phyloP scores from a whole-genome alignment of 139 green algal species.

The Chlorella sp. region DNA sequence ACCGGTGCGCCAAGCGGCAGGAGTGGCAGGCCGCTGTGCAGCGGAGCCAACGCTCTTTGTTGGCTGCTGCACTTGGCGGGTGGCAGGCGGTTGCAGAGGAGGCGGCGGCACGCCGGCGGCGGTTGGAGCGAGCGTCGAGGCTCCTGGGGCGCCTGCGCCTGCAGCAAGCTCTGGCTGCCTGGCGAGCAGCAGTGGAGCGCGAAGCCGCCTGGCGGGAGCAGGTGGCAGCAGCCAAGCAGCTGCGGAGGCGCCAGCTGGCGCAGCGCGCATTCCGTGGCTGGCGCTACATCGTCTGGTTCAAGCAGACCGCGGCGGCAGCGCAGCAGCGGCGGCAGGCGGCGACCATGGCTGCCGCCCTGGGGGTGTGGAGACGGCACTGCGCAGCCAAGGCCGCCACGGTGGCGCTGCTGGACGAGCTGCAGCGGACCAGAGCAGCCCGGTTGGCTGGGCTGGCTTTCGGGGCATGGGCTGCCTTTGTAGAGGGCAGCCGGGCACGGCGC shows the following conservation, averaged over 20 bases:
- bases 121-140: neutral
- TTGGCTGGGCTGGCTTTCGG: neutral
- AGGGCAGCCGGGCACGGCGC: slow-evolving; percentile 11
- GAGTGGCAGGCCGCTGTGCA: neutral
- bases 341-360: neutral
- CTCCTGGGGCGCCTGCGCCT: slow-evolving; percentile 12
- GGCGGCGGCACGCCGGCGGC: neutral
- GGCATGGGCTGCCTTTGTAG: slow-evolving; percentile 18
- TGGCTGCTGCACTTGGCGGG: neutral
- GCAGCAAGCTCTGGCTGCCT: slow-evolving; percentile 12
- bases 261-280: slow-evolving; percentile 5
- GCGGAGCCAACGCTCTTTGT: neutral
- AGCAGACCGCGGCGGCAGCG: neutral
- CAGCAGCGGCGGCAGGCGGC: neutral
- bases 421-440: neutral
- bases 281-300: slow-evolving; percentile 19
- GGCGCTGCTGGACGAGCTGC: neutral
- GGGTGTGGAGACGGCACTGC: neutral
- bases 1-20: neutral
- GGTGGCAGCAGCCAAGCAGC: neutral
- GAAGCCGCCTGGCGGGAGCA: neutral
- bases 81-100: slow-evolving; percentile 28
- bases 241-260: neutral
- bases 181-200: slow-evolving; percentile 1
- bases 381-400: neutral